These are phyloP conservation scores for Penicillium ochrochloron DNA, from an alignment of 495 filamentous ascomycete genomes.

Conservation along the genomic window DNA sequence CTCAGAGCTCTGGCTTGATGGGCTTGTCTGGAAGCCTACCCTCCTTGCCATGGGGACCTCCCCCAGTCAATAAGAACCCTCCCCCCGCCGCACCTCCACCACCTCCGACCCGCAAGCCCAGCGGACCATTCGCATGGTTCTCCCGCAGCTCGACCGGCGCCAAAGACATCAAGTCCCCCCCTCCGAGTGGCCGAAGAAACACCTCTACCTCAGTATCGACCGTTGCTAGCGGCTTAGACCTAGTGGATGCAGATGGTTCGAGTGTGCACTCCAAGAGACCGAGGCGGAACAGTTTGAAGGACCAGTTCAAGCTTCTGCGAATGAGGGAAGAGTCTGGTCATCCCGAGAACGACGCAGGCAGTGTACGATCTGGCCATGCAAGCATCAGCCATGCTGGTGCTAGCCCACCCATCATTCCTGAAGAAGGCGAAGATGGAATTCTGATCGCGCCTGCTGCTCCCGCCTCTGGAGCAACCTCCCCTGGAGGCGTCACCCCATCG, in stretches of 20 bases:
- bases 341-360: constrained; percentile 42
- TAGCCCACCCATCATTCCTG: constrained; percentile 58
- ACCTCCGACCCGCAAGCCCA: constrained; percentile 65
- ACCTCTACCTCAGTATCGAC: constrained; percentile 78
- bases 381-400: constrained; percentile 56
- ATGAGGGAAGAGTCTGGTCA: constrained; percentile 78
- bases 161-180: constrained; percentile 63
- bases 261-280: constrained; percentile 50
- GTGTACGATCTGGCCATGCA: constrained; percentile 43
- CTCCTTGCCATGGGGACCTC: constrained; percentile 55
- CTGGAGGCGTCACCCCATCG: constrained; percentile 48
- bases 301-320: constrained; percentile 83
- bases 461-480: constrained; percentile 52
- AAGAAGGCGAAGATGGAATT: constrained; percentile 55
- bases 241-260: constrained; percentile 61
- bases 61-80: constrained; percentile 45
- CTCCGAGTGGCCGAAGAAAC: constrained; percentile 60
- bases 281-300: constrained; percentile 72
- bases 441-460: constrained; percentile 27
- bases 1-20: constrained; percentile 47
- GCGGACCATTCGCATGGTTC: constrained; percentile 83
- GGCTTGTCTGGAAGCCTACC: constrained; percentile 56
- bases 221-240: constrained; percentile 72
- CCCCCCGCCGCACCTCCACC: constrained; percentile 50
- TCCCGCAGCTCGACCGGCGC: constrained; percentile 69